A percentile compares a stretch with the other conserved stretches of the same genome.
These are phyloP conservation scores for Globisporangium apiculatum DNA, from an alignment of 352 stramenopile species.

Conservation along the genomic window DNA sequence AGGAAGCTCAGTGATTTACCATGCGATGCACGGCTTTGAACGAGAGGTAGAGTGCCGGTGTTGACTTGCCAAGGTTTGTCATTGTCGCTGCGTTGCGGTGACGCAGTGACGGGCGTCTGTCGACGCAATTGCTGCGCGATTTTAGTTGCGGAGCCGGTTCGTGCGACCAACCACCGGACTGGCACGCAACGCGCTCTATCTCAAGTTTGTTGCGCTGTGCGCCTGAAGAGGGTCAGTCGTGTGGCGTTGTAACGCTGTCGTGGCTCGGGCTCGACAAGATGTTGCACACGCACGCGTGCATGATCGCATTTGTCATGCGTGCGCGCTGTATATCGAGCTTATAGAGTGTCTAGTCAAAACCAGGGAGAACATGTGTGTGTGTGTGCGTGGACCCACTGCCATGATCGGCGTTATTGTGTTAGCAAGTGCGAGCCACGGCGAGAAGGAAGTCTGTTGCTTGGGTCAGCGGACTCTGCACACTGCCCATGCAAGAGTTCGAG, in stretches of 20 bases:
- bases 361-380: too few relatives aligned
- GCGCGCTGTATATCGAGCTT: too few relatives aligned
- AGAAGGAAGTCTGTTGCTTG: neutral
- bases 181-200: neutral
- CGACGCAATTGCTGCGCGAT: too few relatives aligned
- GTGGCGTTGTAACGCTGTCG: neutral
- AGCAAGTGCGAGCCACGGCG: neutral
- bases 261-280: neutral
- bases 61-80: too few relatives aligned
- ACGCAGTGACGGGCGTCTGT: too few relatives aligned
- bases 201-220: neutral
- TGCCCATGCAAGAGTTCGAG: neutral
- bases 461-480: neutral
- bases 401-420: too few relatives aligned
- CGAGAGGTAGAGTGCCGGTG: too few relatives aligned
- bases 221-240: neutral
- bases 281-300: neutral
- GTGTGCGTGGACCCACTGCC: too few relatives aligned
- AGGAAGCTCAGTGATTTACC: too few relatives aligned
- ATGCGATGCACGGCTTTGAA: too few relatives aligned
- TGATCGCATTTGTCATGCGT: neutral
- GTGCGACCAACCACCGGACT: neutral
- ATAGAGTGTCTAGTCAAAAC: too few relatives aligned
- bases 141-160: slow-evolving; percentile 1
- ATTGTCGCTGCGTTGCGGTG: too few relatives aligned